These are phyloP conservation scores for Phytophthora fragariaefolia DNA, from an alignment of 352 stramenopile genomes.

Conservation along the genomic window DNA sequence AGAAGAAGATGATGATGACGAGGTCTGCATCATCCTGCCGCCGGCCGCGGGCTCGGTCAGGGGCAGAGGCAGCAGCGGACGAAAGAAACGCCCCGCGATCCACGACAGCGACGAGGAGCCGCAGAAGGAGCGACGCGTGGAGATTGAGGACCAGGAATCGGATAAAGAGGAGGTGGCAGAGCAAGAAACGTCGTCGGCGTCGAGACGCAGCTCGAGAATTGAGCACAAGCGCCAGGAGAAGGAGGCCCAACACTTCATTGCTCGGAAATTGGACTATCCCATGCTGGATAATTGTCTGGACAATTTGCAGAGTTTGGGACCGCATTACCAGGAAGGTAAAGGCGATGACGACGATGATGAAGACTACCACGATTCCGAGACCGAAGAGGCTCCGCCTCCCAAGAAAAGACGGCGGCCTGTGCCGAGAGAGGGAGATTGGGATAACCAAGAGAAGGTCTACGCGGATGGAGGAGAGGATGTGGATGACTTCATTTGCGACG, in stretches of 20 bases:
- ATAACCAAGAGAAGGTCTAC: constrained; percentile 45
- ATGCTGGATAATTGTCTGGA: constrained; percentile 78
- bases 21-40: constrained; percentile 61
- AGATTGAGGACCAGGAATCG: background rate
- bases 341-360: constrained; percentile 26
- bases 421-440: constrained; percentile 27
- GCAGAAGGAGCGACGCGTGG: constrained; percentile 20
- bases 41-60: constrained; percentile 39
- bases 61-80: constrained; percentile 24
- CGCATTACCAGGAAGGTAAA: constrained; percentile 25
- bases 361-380: constrained; percentile 47
- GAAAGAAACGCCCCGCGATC: constrained; percentile 48
- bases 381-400: constrained; percentile 14
- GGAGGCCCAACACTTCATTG: constrained; percentile 34
- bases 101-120: constrained; percentile 70
- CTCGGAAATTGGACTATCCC: constrained; percentile 64
- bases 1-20: constrained; percentile 59
- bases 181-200: constrained; percentile 41
- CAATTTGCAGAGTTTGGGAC: constrained; percentile 27
- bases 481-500: constrained; percentile 80
- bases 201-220: constrained; percentile 68
- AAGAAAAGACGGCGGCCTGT: constrained; percentile 32
- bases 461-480: constrained; percentile 71
- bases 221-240: constrained; percentile 64
- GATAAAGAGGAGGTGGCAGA: constrained; percentile 1